Evolutionary conservation across 1,139 yeast genomes (phyloP).

Genomic region (Diutina rugosa): DNA sequence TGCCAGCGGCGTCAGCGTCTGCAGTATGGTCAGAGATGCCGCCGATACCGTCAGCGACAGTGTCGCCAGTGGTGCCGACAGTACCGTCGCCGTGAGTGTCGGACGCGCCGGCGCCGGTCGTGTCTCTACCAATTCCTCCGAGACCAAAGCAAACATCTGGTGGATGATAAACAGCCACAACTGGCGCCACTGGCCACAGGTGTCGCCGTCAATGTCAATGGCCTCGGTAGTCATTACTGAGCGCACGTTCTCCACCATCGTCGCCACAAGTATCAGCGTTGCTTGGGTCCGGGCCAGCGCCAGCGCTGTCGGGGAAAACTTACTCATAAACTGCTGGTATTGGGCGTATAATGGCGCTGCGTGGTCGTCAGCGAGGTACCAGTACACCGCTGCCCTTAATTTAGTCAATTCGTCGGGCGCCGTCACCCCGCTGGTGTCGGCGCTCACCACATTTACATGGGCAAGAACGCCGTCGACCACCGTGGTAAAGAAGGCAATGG

Average conservation of each 20-base stretch:
- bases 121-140: background rate
- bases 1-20: background rate
- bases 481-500: slow-evolving; percentile 15
- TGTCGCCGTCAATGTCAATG: background rate
- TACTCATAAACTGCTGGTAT: background rate
- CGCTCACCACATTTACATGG: slow-evolving; percentile 3
- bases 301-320: background rate
- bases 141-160: slow-evolving; percentile 6
- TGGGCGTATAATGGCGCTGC: background rate
- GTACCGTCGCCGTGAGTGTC: background rate
- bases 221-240: background rate
- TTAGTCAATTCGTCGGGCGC: background rate
- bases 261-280: slow-evolving; percentile 2
- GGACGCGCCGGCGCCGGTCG: background rate
- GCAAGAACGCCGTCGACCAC: slow-evolving; percentile 17
- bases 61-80: background rate
- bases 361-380: background rate
- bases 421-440: background rate
- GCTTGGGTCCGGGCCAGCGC: background rate
- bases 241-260: slow-evolving; percentile 2
- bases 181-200: slow-evolving; percentile 9
- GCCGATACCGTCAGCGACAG: background rate
- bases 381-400: background rate
- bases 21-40: background rate
- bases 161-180: slow-evolving; percentile 9